Evolutionary conservation across 768 basidiomycete species (phyloP).

Genomic region (Tricholoma bakamatsutake): DNA sequence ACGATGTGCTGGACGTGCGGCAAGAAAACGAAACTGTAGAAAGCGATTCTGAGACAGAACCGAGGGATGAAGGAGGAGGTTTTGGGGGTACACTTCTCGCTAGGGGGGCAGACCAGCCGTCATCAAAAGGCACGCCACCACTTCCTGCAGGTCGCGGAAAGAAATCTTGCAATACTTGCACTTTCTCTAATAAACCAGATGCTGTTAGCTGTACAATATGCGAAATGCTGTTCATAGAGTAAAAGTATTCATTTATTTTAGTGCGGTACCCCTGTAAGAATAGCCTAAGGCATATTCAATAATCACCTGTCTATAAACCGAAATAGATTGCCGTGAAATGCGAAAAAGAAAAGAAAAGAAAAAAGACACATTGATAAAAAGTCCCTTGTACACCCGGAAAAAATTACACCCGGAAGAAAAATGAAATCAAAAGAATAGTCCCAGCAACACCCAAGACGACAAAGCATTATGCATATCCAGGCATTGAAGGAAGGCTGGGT

Average conservation of each 20-base stretch:
- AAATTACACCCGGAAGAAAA: slow-evolving; percentile 12
- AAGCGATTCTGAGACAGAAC: slow-evolving; percentile 38
- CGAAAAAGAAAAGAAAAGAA: not conserved
- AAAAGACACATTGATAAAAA: slow-evolving; percentile 15
- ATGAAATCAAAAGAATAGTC: slow-evolving; percentile 18
- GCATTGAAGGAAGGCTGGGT: slow-evolving; percentile 31
- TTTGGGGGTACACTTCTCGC: slow-evolving; percentile 73
- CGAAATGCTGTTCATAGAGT: slow-evolving; percentile 33
- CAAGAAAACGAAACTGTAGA: slow-evolving; percentile 58
- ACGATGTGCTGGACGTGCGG: slow-evolving; percentile 61
- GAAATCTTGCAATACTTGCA: slow-evolving; percentile 52
- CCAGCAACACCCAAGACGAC: slow-evolving; percentile 19
- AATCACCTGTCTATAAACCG: slow-evolving; percentile 12
- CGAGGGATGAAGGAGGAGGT: slow-evolving; percentile 55
- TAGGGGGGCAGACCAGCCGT: slow-evolving; percentile 20
- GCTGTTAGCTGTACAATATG: slow-evolving; percentile 42
- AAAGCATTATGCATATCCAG: slow-evolving; percentile 36
- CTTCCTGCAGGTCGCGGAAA: not conserved
- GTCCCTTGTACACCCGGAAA: slow-evolving; percentile 25
- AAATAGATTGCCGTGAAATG: slow-evolving; percentile 9
- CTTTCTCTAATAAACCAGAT: slow-evolving; percentile 46
- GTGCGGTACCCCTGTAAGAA: not conserved
- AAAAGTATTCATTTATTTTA: not conserved
- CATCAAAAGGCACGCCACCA: not conserved
- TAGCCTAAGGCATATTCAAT: not conserved